A percentile compares a stretch with the other conserved stretches of the same genome.
phyloP scores from a whole-genome alignment of 345 rosid species.

The Erucastrum elatum region DNA sequence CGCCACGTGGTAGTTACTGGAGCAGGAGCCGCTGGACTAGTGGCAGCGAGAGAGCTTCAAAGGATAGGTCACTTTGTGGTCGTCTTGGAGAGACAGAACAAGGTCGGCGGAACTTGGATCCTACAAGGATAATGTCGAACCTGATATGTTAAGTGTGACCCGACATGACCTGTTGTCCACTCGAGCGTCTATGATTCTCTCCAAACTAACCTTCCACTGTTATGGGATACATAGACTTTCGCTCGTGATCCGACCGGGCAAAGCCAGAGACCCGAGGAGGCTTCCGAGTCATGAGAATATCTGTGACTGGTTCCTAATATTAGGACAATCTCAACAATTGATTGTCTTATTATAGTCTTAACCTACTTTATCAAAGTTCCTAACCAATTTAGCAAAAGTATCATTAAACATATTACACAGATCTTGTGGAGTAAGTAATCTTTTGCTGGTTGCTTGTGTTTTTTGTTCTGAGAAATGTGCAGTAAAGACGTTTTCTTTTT shows the following conservation, averaged over 20 bases:
- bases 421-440: neutral
- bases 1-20: conserved; percentile 78
- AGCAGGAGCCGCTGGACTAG: conserved; percentile 82
- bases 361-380: no score
- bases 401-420: neutral
- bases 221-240: conserved; percentile 32
- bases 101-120: conserved; percentile 78
- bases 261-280: conserved; percentile 59
- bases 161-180: conserved; percentile 52
- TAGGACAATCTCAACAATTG: no score
- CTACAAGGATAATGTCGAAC: conserved; percentile 58
- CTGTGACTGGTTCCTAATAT: no score
- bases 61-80: conserved; percentile 81
- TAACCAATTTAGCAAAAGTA: no score
- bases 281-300: conserved; percentile 37
- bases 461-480: no score
- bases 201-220: conserved; percentile 75
- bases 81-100: conserved; percentile 50
- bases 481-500: no score
- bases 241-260: conserved; percentile 41
- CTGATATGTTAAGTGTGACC: conserved; percentile 67
- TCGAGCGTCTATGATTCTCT: conserved; percentile 76
- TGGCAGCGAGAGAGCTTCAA: conserved; percentile 70
- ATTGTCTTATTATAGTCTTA: no score
- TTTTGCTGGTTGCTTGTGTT: neutral